Base-by-base conservation (phyloP, 2,329 filamentous ascomycete species). In the Paecilomyces sp. region DNA sequence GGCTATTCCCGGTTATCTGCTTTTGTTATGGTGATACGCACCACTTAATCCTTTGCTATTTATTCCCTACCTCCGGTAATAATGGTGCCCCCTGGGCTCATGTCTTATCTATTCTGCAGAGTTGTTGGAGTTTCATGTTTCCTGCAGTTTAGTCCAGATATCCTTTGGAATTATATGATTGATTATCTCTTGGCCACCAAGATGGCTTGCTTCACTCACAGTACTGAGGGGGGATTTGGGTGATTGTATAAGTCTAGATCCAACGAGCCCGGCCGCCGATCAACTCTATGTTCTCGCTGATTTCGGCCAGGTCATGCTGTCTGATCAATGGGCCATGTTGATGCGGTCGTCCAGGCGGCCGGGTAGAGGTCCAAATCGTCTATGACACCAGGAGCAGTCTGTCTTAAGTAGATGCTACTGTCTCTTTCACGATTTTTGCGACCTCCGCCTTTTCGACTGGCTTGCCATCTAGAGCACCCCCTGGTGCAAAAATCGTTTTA, bases 391-490 rank as follows among this genome's bases (percentile, higher is more conserved):
- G 47, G 25, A 54, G 47, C 36, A 51, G 33, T 58, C 53, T 54
- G 22, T 54, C 22, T 18, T 54, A 61, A 50, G 62, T 62, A 18
- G 67, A 59, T 55, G 68, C 61, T 30, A 78, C 61, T 18, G 66
- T 61, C 57, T 78, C 70, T 60, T 73, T 75, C 22, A 73, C 75
- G 59, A 78, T 68, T 50, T 68, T 72, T 9, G 76, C 73, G 47
- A 80, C 74, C 30, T 78, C 70, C 31, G 70, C 67, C 41, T 72
- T 74, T 57, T 79, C 75, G 1, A 74, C 76, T 13, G 76, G 73
- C 64, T 79, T 79, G 47, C 76, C 77, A 50, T 77, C 71, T 55
- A 82, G 64, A 13, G 70, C 63, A 15, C 79, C 79, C 11, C 74
- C 76, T 1, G 68, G 63, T 30, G 71, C 71, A 62, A 80, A 72